Evolutionary conservation across 805 yeast species (phyloP), one percentile per base, ranked within the genome.

Genomic region (Suhomyces pyralidae): DNA sequence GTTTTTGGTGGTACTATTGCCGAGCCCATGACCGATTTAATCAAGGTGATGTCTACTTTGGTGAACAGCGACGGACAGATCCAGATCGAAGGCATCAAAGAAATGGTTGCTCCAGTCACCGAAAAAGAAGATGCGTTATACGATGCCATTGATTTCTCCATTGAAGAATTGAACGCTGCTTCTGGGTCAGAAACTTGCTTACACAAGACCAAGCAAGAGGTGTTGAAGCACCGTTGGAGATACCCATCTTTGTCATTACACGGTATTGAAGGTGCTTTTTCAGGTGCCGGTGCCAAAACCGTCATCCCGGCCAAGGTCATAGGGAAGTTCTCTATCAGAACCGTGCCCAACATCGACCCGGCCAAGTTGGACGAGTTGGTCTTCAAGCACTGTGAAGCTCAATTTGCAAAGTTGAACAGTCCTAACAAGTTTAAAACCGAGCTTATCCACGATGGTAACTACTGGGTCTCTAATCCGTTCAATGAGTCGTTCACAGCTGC

Each of bases 171-270:
- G 69, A 88, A 92, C 67, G 84, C 82, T 19, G 97, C 97, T 47
- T 79, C 93, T 17, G 97, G 98, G 49, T 86, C 97, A 7, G 69
- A 90, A 58, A 91, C 97, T 45, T 83, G 91, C 36, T 78, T 92
- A 55, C 86, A 85, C 75, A 79, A 83, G 57, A 80, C 81, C 68
- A 89, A 90, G 73, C 85, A 90, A 74, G 86, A 85, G 54, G 91
- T 96, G 54, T 81, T 94, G 64, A 93, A 91, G 88, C 97, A 92
- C 73, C 85, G 99, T 81, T 94, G 99, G 99, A 87, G 99, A 80
- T 91, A 80, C 75, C 99, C 99, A 52, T 90, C 98, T 7, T 79
- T 94, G 63, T 92, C 98, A 2, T 71, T 94, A 59, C 99, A 94
- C 73, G 99, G 99, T 61, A 81, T 94, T 51, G 99, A 94, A 74